These are phyloP conservation scores for Alternaria atra DNA, from an alignment of 2,329 filamentous ascomycete species.

Conservation along the genomic window DNA sequence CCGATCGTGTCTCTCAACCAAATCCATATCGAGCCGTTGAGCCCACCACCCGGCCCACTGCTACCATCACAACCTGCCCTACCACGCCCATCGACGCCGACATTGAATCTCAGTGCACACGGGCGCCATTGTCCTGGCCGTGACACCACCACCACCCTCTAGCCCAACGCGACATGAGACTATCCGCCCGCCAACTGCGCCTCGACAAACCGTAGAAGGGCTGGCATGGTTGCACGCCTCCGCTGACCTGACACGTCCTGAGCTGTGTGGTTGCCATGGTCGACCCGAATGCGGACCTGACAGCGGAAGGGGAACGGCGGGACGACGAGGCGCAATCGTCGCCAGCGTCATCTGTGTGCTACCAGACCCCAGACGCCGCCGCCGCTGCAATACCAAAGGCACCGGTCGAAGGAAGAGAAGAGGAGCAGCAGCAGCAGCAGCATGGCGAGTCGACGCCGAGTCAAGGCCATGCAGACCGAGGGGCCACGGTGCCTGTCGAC, in stretches of 20 bases:
- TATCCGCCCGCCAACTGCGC: constrained; percentile 22
- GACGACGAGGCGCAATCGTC: constrained; percentile 23
- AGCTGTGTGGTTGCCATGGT: constrained; percentile 42
- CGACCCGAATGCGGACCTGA: constrained; percentile 37
- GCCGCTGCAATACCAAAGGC: background rate
- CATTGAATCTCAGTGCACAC: constrained; percentile 4
- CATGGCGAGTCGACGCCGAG: constrained; percentile 19
- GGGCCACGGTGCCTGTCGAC: constrained; percentile 5
- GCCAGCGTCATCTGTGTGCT: constrained; percentile 40
- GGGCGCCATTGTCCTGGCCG: constrained; percentile 7
- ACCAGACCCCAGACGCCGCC: constrained; percentile 29
- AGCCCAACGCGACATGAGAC: constrained; percentile 41
- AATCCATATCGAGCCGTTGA: constrained; percentile 26
- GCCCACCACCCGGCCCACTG: constrained; percentile 12
- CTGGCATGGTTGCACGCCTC: constrained; percentile 46
- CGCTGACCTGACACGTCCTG: constrained; percentile 38
- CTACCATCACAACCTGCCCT: background rate
- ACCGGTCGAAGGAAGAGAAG: background rate
- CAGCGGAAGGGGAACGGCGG: constrained; percentile 29
- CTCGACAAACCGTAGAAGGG: constrained; percentile 20
- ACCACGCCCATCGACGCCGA: background rate
- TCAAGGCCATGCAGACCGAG: constrained; percentile 6
- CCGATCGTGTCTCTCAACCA: constrained; percentile 30
- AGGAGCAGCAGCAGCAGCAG: background rate
- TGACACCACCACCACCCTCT: constrained; percentile 2